Percentiles rank a stretch among this genome's conserved stretches.
Evolutionary conservation across 352 stramenopile species (phyloP).

Genomic region (Saprolegnia parasitica): DNA sequence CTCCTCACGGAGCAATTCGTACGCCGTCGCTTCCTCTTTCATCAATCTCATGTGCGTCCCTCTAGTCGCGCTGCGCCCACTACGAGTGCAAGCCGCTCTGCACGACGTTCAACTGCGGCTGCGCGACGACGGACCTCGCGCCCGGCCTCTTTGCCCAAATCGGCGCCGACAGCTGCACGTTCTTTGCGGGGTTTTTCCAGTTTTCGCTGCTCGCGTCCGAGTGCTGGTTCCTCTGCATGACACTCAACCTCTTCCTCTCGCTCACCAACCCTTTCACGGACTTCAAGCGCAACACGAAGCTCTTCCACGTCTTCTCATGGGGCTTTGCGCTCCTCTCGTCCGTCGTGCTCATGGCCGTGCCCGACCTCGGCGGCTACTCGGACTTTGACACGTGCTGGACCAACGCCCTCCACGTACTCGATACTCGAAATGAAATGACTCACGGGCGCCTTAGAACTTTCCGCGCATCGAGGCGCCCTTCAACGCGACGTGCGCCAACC

Average conservation of each 20-base stretch:
- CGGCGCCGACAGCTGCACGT: conserved; percentile 43
- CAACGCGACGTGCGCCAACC: conserved; percentile 63
- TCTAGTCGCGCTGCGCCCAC: conserved; percentile 19
- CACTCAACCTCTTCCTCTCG: conserved; percentile 79
- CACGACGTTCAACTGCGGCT: conserved; percentile 71
- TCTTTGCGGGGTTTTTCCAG: conserved; percentile 78
- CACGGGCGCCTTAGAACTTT: conserved; percentile 19
- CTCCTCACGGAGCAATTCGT: conserved; percentile 77
- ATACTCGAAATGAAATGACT: conserved; percentile 25
- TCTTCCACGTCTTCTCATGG: conserved; percentile 86
- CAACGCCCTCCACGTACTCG: conserved; percentile 65
- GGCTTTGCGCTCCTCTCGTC: conserved; percentile 46
- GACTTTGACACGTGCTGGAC: conserved; percentile 85
- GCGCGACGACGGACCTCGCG: conserved; percentile 44
- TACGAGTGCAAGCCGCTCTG: conserved; percentile 71
- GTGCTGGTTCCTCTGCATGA: conserved; percentile 89
- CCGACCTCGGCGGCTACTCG: conserved; percentile 80
- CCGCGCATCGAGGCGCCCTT: conserved; percentile 25
- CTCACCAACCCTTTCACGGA: conserved; percentile 88
- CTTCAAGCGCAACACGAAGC: conserved; percentile 79
- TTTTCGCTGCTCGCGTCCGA: conserved; percentile 80
- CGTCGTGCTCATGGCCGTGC: conserved; percentile 57
- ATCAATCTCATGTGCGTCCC: conserved; percentile 2
- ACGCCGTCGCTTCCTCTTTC: conserved; percentile 49
- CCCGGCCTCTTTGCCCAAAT: conserved; percentile 14